These are phyloP conservation scores for Colletotrichum tofieldiae DNA, from an alignment of 2,329 filamentous ascomycete genomes.

Conservation along the genomic window DNA sequence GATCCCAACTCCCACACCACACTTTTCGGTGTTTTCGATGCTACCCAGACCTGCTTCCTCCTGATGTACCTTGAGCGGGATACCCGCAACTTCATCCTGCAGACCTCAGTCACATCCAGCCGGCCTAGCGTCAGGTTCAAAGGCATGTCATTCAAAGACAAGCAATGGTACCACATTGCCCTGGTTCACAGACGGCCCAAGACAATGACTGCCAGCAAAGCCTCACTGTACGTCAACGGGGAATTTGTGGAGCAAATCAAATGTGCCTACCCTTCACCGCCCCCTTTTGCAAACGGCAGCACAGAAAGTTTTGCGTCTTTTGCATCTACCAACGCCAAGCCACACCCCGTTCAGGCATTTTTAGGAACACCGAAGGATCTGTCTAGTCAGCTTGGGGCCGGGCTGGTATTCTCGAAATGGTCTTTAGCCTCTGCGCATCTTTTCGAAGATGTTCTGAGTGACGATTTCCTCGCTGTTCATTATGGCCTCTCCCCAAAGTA, in stretches of 20 bases:
- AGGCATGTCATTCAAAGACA: slow-evolving; percentile 80
- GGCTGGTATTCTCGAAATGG: slow-evolving; percentile 84
- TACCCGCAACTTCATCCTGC: slow-evolving; percentile 93
- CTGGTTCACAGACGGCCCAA: slow-evolving; percentile 87
- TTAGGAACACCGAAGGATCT: slow-evolving; percentile 93
- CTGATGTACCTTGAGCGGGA: slow-evolving; percentile 95
- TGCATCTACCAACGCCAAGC: slow-evolving; percentile 70
- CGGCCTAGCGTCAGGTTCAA: slow-evolving; percentile 96
- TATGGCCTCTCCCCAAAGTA: slow-evolving; percentile 92
- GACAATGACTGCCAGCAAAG: slow-evolving; percentile 82
- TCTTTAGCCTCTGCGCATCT: slow-evolving; percentile 92
- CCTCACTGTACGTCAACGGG: slow-evolving; percentile 91
- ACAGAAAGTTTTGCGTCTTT: slow-evolving; percentile 81
- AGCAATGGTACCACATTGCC: slow-evolving; percentile 93
- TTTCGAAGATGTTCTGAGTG: slow-evolving; percentile 88
- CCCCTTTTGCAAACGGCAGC: slow-evolving; percentile 74
- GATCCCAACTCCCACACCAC: slow-evolving; percentile 91
- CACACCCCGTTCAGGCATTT: slow-evolving; percentile 88
- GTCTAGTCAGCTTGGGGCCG: slow-evolving; percentile 81
- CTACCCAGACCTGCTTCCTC: slow-evolving; percentile 92
- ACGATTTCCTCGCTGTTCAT: slow-evolving; percentile 93
- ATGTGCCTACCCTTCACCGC: slow-evolving; percentile 86
- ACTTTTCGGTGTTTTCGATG: slow-evolving; percentile 94
- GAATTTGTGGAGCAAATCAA: slow-evolving; percentile 95
- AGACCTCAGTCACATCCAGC: slow-evolving; percentile 90